Evolutionary conservation across 768 basidiomycete genomes (phyloP), one percentile per base, ranked within the genome.

Genomic region (Neoboletus magnificus): DNA sequence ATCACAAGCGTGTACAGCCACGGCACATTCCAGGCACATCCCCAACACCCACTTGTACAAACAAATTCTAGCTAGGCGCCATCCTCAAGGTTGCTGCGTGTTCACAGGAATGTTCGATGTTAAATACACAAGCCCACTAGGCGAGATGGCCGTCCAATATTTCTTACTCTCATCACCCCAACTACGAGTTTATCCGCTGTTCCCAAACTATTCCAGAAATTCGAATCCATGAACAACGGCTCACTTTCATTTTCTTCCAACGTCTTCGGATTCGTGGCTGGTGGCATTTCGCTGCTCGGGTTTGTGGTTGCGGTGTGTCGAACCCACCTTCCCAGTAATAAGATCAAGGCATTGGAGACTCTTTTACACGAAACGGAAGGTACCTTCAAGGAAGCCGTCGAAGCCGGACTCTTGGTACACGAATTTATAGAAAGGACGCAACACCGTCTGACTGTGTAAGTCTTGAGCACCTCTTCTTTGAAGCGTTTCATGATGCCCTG

Each of bases 401-500:
- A 41, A 30, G 50, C n/a, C 4, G 39, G 39, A 1, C 30, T 40
- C 15, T 11, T 41, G 5, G 22, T 22, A 2, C 20, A 7, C 3
- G 30, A 50, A 1, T 41, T 29, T 12, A 15, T 40, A 6, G 16
- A 32, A 8, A 32, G 7, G 29, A 16, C 39, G 10, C 3, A 41
- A 11, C 0, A 30, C 0, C 22, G 16, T 41, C 30, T 50, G 0
- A 22, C 22, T 0, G 20, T 1, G 50, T 50, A 41, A 5, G 39
- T 18, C 13, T 20, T 1, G 7, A 10, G 11, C 18, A 1, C 2
- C 27, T 10, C 5, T 4, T 18, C 0, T 48, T 35, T 23, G 15
- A 5, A 18, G 5, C 6, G 10, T 12, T 18, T 36, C 1, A 27
- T 5, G 16, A 1, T 4, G 12, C 1, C 0, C 20, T 1, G 4